Evolutionary conservation across 108 stramenopile species (phyloP).

Genomic region (Cyclotella atomus): DNA sequence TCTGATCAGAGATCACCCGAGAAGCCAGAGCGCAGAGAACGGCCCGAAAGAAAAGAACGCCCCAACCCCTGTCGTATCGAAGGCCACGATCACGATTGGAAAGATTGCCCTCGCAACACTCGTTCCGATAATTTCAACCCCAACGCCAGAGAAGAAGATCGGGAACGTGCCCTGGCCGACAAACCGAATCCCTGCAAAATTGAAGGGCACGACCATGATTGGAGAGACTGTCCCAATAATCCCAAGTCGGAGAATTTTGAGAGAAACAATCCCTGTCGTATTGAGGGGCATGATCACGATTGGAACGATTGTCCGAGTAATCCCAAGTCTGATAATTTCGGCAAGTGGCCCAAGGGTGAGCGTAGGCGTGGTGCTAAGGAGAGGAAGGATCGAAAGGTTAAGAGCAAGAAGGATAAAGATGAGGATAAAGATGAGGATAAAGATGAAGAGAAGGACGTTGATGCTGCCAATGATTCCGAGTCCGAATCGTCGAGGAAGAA

Average conservation of each 20-base stretch:
- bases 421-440: neutral
- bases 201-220: constrained; percentile 39
- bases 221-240: constrained; percentile 37
- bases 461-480: constrained; percentile 3
- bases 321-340: constrained; percentile 25
- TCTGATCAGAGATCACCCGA: neutral
- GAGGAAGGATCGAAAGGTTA: constrained; percentile 1
- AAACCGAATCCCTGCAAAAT: constrained; percentile 34
- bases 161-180: neutral
- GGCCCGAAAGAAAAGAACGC: constrained; percentile 12
- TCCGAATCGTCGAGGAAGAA: constrained; percentile 9
- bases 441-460: neutral
- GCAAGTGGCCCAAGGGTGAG: neutral
- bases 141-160: constrained; percentile 6
- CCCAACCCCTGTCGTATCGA: constrained; percentile 34
- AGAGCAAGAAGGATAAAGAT: neutral
- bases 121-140: constrained; percentile 21
- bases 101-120: constrained; percentile 32
- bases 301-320: constrained; percentile 36
- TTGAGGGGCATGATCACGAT: constrained; percentile 37
- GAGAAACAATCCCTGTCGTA: constrained; percentile 20
- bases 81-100: constrained; percentile 43
- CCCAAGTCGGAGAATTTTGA: constrained; percentile 34
- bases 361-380: neutral
- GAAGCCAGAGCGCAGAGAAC: neutral